Percentiles rank a stretch among this genome's conserved stretches.
These are phyloP conservation scores for Termitomyces sp. DNA, from an alignment of 768 basidiomycete genomes.

Conservation along the genomic window DNA sequence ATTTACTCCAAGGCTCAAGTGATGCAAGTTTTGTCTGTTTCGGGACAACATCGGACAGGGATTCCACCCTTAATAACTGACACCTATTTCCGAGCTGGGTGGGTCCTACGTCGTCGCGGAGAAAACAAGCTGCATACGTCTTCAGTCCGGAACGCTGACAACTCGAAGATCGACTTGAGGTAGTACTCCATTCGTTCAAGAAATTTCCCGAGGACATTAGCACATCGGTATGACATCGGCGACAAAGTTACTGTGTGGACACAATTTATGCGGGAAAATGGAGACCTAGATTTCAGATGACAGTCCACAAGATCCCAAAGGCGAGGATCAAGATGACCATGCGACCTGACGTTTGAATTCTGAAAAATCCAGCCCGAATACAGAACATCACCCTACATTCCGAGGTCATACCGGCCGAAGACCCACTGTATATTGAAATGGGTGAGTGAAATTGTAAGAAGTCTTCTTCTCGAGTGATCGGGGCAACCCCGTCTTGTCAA, in stretches of 20 bases:
- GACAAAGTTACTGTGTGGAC: not conserved
- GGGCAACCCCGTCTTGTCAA: no score
- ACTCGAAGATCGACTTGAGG: not conserved
- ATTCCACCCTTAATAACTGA: not conserved
- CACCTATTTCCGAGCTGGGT: not conserved
- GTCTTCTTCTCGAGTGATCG: not conserved
- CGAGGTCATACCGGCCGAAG: slow-evolving; percentile 10
- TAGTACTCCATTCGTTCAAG: not conserved
- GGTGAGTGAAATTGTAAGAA: no score
- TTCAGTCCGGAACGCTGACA: not conserved
- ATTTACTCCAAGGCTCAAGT: slow-evolving; percentile 8
- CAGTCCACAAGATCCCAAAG: not conserved
- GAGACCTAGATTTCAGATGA: not conserved
- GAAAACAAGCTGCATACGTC: not conserved
- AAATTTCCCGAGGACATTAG: not conserved
- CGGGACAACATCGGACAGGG: slow-evolving; percentile 18
- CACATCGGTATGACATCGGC: not conserved
- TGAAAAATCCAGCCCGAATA: not conserved
- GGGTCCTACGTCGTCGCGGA: not conserved
- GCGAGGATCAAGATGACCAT: not conserved
- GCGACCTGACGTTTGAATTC: not conserved
- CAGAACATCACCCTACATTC: not conserved
- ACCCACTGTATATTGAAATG: not conserved
- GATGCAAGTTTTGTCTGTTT: slow-evolving; percentile 10
- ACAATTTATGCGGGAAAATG: not conserved